A percentile compares a stretch with the other conserved stretches of the same genome.
These are phyloP conservation scores for Sugiyamaella neomexicana DNA, from an alignment of 1,139 yeast species.

Conservation along the genomic window DNA sequence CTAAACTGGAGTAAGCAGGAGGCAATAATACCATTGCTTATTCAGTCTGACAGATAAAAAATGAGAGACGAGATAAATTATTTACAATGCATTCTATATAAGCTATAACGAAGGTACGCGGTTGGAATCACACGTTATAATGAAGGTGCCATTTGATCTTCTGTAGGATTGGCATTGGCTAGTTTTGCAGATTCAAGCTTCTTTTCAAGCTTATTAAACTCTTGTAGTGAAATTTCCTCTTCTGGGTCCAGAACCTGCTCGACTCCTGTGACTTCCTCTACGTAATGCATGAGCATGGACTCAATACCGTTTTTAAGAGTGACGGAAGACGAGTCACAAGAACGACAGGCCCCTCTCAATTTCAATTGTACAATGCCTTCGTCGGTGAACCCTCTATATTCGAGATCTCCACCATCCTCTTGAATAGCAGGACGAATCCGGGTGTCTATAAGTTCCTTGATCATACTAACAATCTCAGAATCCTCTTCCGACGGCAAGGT, in stretches of 20 bases:
- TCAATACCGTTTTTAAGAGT: constrained; percentile 82
- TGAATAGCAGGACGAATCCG: constrained; percentile 87
- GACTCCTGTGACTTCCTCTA: constrained; percentile 77
- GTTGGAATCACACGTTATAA: constrained; percentile 25
- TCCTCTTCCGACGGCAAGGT: constrained; percentile 58
- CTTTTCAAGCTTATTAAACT: constrained; percentile 66
- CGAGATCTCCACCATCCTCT: constrained; percentile 84
- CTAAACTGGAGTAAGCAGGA: too few relatives aligned
- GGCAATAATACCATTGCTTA: too few relatives aligned
- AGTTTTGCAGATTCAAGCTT: constrained; percentile 34
- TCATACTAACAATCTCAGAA: constrained; percentile 81
- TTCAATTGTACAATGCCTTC: constrained; percentile 74
- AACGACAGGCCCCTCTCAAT: constrained; percentile 79
- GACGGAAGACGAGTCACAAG: constrained; percentile 74
- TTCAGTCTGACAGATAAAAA: too few relatives aligned
- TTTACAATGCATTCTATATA: not conserved
- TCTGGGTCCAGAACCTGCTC: constrained; percentile 65
- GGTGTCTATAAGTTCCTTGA: constrained; percentile 89
- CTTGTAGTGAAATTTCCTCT: constrained; percentile 60
- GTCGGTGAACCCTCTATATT: constrained; percentile 62
- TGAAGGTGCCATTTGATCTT: constrained; percentile 30
- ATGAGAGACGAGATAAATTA: not conserved
- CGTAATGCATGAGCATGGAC: constrained; percentile 79
- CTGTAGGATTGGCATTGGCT: constrained; percentile 12
- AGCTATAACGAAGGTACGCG: not conserved